phyloP scores from a whole-genome alignment of 2,329 filamentous ascomycete species.

The Stachybotrys chlorohalonatus region DNA sequence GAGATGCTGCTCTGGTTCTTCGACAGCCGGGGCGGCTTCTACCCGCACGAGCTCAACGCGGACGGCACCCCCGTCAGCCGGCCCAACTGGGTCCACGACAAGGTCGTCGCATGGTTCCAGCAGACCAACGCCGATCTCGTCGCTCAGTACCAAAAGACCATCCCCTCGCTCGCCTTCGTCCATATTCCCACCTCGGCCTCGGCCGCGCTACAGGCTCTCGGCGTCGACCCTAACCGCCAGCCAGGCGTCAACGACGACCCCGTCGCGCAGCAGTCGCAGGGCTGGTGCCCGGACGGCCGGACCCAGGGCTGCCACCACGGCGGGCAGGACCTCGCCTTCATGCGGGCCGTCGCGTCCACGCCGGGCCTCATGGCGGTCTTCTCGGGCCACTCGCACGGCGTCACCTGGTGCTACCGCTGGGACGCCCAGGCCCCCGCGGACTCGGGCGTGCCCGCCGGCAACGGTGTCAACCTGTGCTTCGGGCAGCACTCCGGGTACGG shows the following conservation, averaged over 20 bases:
- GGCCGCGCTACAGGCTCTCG: constrained; percentile 12
- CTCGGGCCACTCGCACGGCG: constrained; percentile 58
- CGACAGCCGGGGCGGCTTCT: constrained; percentile 50
- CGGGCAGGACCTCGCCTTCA: constrained; percentile 50
- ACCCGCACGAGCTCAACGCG: constrained; percentile 27
- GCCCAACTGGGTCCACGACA: constrained; percentile 34
- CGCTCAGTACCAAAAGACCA: constrained; percentile 14
- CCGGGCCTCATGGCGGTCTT: constrained; percentile 49
- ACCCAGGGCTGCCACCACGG: constrained; percentile 32
- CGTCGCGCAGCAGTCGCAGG: constrained; percentile 31
- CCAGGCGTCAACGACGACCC: constrained; percentile 38
- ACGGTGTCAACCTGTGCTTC: constrained; percentile 43
- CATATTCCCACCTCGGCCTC: constrained; percentile 33
- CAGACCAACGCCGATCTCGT: constrained; percentile 22
- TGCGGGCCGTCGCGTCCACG: constrained; percentile 48
- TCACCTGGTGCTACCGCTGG: constrained; percentile 49
- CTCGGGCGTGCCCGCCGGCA: constrained; percentile 21
- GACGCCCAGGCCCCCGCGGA: constrained; percentile 24
- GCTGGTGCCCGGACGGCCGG: constrained; percentile 32
- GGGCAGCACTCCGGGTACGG: constrained; percentile 62
- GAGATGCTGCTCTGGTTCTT: constrained; percentile 61
- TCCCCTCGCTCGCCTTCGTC: constrained; percentile 39
- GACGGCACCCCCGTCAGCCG: constrained; percentile 7
- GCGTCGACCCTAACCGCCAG: constrained; percentile 25
- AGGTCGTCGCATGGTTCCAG: constrained; percentile 35